Conservation (phyloP, 2,329 filamentous ascomycete species). For the Aspergillus sergii region DNA sequence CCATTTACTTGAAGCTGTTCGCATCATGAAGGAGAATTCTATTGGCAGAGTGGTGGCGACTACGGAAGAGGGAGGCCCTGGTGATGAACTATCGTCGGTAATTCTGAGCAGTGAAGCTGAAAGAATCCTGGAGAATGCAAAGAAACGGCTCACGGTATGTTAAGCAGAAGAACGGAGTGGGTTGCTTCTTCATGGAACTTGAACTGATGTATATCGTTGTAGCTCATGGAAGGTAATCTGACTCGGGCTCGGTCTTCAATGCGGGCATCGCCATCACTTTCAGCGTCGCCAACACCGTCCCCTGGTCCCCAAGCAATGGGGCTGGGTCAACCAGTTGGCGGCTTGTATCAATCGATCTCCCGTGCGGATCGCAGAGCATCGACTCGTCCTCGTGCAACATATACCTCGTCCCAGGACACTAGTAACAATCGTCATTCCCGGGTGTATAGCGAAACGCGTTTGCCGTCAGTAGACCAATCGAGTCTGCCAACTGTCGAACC, state of each 20-base stretch:
- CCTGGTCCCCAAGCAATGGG: constrained; percentile 32
- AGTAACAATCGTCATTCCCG: constrained; percentile 57
- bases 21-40: constrained; percentile 9
- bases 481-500: constrained; percentile 34
- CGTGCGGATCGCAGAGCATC: constrained; percentile 47
- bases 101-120: constrained; percentile 82
- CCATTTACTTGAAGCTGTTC: constrained; percentile 7
- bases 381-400: constrained; percentile 46
- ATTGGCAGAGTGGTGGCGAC: constrained; percentile 39
- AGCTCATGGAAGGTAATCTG: constrained; percentile 94
- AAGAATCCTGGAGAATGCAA: constrained; percentile 89
- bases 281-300: constrained; percentile 50
- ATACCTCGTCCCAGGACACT: constrained; percentile 35
- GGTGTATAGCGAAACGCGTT: constrained; percentile 63
- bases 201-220: constrained; percentile 22
- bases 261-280: constrained; percentile 53
- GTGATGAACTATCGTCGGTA: constrained; percentile 70
- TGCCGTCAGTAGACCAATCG: constrained; percentile 46
- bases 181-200: neutral
- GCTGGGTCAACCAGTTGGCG: constrained; percentile 43
- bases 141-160: constrained; percentile 81
- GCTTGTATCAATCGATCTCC: constrained; percentile 47
- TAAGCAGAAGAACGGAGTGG: neutral
- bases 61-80: constrained; percentile 47
- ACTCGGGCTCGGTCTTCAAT: constrained; percentile 74